Evolutionary conservation across 805 yeast species (phyloP).

Genomic region (Hermanozyma aechmeae): DNA sequence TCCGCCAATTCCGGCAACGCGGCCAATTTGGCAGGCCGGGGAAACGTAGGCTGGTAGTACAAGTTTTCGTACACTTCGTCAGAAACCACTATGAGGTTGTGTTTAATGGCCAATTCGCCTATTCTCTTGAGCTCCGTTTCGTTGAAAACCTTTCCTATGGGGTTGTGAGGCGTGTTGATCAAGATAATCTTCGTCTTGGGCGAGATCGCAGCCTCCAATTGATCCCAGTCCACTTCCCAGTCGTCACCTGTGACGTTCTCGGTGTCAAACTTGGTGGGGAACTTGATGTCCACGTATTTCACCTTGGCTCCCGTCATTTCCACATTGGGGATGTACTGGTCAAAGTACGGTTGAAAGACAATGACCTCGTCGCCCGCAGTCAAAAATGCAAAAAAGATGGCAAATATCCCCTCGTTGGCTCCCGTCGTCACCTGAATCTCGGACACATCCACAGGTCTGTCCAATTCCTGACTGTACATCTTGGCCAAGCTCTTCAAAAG

Average conservation of each 20-base stretch:
- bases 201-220: constrained; percentile 62
- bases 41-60: constrained; percentile 58
- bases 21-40: constrained; percentile 74
- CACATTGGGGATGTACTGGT: constrained; percentile 90
- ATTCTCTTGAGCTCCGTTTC: constrained; percentile 63
- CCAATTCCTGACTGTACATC: constrained; percentile 62
- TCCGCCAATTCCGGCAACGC: constrained; percentile 60
- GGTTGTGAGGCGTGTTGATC: constrained; percentile 92
- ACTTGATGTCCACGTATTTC: constrained; percentile 76
- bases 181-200: constrained; percentile 78
- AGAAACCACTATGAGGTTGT: constrained; percentile 73
- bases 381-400: constrained; percentile 77
- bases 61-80: constrained; percentile 96
- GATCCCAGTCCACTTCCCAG: constrained; percentile 79
- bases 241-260: constrained; percentile 70
- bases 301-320: constrained; percentile 91
- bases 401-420: constrained; percentile 90
- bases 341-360: constrained; percentile 95
- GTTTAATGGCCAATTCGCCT: constrained; percentile 76
- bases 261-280: constrained; percentile 61
- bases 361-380: constrained; percentile 89
- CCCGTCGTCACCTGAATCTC: constrained; percentile 87
- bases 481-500: constrained; percentile 61
- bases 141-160: constrained; percentile 84
- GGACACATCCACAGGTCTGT: constrained; percentile 42